Evolutionary conservation across 1,284 basidiomycete genomes (phyloP).

Genomic region (Leccinum fallax): DNA sequence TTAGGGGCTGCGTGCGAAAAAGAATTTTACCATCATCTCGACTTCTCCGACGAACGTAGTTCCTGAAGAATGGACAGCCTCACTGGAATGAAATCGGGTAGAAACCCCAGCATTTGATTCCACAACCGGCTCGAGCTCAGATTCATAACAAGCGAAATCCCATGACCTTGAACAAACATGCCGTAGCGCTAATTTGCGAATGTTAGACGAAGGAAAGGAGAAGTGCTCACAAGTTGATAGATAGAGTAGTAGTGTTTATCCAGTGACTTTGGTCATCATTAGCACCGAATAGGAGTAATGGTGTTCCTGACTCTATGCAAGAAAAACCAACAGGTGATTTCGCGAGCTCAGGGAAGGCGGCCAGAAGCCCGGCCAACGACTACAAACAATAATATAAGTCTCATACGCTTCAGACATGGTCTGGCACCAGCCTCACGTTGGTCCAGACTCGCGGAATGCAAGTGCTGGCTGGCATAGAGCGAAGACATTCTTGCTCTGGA

Average conservation of each 20-base stretch:
- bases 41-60: not conserved
- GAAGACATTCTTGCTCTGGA: not conserved
- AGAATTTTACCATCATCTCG: conserved; percentile 21
- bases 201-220: no score
- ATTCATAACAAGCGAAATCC: conserved; percentile 28
- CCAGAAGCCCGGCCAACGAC: conserved; percentile 25
- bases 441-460: conserved; percentile 30
- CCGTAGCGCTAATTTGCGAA: no score
- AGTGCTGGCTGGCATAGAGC: no score
- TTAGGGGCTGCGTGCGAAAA: conserved; percentile 2
- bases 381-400: conserved; percentile 18
- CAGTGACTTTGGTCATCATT: conserved; percentile 12
- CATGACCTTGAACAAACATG: conserved; percentile 21
- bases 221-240: conserved; percentile 26
- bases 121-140: conserved; percentile 23
- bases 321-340: conserved; percentile 9
- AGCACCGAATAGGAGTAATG: no score
- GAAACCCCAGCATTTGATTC: not conserved
- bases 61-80: not conserved
- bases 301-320: no score
- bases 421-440: conserved; percentile 22
- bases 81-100: not conserved
- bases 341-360: conserved; percentile 27
- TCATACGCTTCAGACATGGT: not conserved
- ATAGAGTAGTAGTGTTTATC: conserved; percentile 22